These are phyloP conservation scores for Tuber melanosporum DNA, from an alignment of 495 filamentous ascomycete species.

Conservation along the genomic window DNA sequence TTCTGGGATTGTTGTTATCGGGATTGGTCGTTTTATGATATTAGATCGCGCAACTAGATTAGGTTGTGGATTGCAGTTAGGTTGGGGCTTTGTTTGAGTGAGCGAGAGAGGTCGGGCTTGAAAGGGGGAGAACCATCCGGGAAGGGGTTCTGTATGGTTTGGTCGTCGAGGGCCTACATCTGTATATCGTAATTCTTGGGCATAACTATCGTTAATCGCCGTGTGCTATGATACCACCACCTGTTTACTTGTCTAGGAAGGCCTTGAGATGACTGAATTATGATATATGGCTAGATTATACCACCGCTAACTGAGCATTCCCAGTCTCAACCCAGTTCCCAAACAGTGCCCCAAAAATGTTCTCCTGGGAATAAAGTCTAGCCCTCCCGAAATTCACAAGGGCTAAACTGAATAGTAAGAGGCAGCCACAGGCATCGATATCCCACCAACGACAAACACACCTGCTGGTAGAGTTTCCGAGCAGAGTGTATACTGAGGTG, in stretches of 20 bases:
- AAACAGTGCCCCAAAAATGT: not conserved
- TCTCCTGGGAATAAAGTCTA: conserved; percentile 2
- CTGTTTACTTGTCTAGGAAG: not conserved
- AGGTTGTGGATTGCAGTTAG: no score
- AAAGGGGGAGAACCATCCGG: not conserved
- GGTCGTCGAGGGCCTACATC: not conserved
- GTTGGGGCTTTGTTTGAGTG: not conserved
- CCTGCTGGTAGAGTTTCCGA: not conserved
- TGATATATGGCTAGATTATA: not conserved
- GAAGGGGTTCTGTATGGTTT: not conserved
- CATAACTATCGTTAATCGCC: not conserved
- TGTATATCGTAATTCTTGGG: not conserved
- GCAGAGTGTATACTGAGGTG: conserved; percentile 19
- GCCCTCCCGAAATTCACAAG: not conserved
- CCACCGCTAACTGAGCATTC: not conserved
- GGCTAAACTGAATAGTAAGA: not conserved
- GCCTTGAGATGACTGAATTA: not conserved
- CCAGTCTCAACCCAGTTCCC: no score
- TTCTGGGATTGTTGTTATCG: no score
- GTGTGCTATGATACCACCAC: not conserved
- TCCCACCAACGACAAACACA: conserved; percentile 22
- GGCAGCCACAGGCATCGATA: not conserved
- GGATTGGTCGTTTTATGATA: no score
- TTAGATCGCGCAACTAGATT: no score
- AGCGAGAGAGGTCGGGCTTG: no score